Base-by-base conservation (phyloP, 371 early-diverging fungal genomes). In the Haplosporangium sp. region DNA sequence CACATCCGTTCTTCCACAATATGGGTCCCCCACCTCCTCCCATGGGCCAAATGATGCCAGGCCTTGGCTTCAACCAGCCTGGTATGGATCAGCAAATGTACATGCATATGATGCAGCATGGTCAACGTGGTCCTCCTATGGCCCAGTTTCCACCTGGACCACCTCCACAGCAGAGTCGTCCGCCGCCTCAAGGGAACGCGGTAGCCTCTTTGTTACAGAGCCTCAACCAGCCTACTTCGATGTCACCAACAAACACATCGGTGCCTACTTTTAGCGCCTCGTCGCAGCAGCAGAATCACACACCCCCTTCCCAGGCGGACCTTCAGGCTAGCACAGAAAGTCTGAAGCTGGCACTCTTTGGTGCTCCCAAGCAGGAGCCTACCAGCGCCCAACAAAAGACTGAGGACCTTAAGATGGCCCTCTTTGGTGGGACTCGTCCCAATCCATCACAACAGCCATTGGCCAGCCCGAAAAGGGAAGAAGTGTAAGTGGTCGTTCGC, bases 321-420 rank as follows among this genome's bases (percentile, higher is more conserved):
- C 64, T 77, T 12, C 79, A 77, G 18, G 81, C 74, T 9, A 72
- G 69, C 62, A 81, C 83, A n/a, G 72, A 76, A 6, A 70, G 74
- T 51, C 59, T 83, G 14, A 83, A 81, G 61, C 55, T 74, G 23
- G 81, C 81, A 2, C 57, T 83, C 36, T 83, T 83, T 64, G 83
- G 83, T 16, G 64, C 64, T 18, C 73, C 69, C 36, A 67, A 77
- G 55, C 72, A 51, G 41, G 73, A 70, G 37, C 53, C 55, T 5
- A 61, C 58, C 14, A 55, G 46, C 40, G 68, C 80, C 23, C 80
- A 79, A 47, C 68, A 68, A 60, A 67, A 68, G 62, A 79, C 80
- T 0, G 80, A 79, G 12, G 68, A 68, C 51, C 55, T 79, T 36
- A 79, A 69, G 63, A 41, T 79, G 66, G 80, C 80, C 1, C 66